phyloP scores from a whole-genome alignment of 1,284 basidiomycete species.

The Papiliotrema laurentii region DNA sequence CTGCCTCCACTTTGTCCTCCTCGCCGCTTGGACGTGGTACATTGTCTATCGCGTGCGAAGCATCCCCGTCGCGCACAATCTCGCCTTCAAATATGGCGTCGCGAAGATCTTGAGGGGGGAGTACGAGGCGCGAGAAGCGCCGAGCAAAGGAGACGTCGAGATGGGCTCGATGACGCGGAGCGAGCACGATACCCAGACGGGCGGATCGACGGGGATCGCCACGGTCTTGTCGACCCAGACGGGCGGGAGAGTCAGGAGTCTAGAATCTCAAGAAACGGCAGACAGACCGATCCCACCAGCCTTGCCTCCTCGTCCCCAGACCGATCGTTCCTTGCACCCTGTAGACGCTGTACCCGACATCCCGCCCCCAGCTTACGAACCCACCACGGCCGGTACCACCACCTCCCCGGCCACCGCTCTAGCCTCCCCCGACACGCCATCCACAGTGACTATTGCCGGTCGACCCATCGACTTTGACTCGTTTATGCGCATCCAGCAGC shows the following conservation, averaged over 20 bases:
- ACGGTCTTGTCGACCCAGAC: neutral
- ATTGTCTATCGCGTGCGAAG: neutral
- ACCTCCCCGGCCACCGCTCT: neutral
- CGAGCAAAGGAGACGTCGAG: neutral
- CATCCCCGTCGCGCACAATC: neutral
- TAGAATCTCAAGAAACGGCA: neutral
- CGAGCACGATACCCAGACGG: neutral
- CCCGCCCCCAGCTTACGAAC: conserved; percentile 1
- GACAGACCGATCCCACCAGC: neutral
- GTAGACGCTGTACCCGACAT: neutral
- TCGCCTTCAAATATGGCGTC: neutral
- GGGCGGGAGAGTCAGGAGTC: too few species aligned
- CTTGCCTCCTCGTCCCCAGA: neutral
- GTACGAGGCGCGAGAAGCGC: neutral
- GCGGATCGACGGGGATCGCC: neutral
- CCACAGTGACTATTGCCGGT: neutral
- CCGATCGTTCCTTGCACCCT: too few species aligned
- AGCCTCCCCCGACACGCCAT: neutral
- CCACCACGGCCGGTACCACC: neutral
- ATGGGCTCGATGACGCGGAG: neutral
- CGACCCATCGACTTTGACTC: neutral
- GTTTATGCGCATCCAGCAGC: conserved; percentile 1
- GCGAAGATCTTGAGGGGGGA: neutral
- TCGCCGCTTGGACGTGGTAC: neutral
- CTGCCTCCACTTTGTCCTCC: neutral